Evolutionary conservation across 2,329 filamentous ascomycete species (phyloP), one percentile per base, ranked within the genome.

Genomic region (Curvularia sp.): DNA sequence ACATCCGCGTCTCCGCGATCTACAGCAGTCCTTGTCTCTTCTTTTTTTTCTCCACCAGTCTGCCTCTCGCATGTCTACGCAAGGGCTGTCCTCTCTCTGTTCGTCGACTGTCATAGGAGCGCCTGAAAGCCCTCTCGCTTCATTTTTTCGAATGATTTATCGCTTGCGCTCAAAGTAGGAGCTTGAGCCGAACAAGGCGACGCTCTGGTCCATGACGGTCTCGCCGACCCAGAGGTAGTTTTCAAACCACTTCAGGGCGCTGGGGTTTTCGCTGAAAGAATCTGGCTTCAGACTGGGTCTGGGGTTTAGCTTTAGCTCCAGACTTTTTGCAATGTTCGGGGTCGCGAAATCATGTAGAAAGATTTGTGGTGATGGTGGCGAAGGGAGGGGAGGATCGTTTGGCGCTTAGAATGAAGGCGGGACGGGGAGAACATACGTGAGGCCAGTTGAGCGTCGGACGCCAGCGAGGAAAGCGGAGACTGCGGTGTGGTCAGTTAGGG

Each of bases 121-220:
- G 35, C 35, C 13, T 38, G 5, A 38, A 18, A 30, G 48, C 48
- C 38, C 13, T 41, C 26, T 50, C 30, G 30, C 15, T 30, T 31
- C 18, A 24, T 47, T 26, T 26, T 13, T 15, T 26, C 9, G 13
- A 13, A 43, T 9, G 24, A 12, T 58, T 56, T 67, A 76, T 49
- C 93, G 87, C 78, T 87, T 93, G 74, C 95, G 87, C 82, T 97
- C 93, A 77, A 99, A 99, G 80, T 88, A 99, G 60, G 89, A 86
- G 75, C 91, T 96, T 49, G 90, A 89, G 42, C 92, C 90, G 76
- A 97, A 91, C 57, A 98, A 86, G 41, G 93, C 93, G 31, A 98
- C 92, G 30, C 93, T 96, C 82, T 96, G 91, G 79, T 99, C 95
- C 93, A 99, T 96, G 65, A 97, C 91, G 87, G 93, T 97, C 82